Percentiles rank a stretch among this genome's conserved stretches.
Conservation (phyloP, 2,329 filamentous ascomycete species). For the Pestalotiopsis sp. region DNA sequence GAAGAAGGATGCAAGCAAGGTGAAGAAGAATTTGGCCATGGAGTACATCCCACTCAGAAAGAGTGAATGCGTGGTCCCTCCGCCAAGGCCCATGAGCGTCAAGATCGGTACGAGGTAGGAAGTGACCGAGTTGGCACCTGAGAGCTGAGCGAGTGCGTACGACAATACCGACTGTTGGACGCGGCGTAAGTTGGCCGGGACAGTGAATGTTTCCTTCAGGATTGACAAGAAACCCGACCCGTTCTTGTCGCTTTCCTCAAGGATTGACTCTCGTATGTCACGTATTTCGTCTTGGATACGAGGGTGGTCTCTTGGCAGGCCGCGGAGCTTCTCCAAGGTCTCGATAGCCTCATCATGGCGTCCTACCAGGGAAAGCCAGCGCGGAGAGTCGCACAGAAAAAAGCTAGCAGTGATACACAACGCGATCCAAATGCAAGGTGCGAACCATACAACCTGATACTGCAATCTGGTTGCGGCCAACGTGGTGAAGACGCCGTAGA, state of each 20-base stretch:
- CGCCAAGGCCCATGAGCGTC: conserved; percentile 35
- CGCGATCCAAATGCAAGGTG: neutral
- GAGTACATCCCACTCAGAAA: conserved; percentile 40
- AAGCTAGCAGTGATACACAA: conserved; percentile 2
- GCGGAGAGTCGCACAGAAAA: conserved; percentile 34
- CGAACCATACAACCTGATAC: conserved; percentile 18
- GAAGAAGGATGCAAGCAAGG: neutral
- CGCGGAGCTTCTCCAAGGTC: conserved; percentile 31
- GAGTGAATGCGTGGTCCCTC: conserved; percentile 34
- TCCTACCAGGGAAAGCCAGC: conserved; percentile 55
- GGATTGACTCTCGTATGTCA: conserved; percentile 14
- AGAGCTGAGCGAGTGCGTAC: conserved; percentile 44
- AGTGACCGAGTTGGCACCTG: conserved; percentile 46
- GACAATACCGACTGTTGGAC: conserved; percentile 40
- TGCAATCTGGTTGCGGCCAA: conserved; percentile 1
- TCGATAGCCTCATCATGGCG: conserved; percentile 41
- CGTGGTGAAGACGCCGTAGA: conserved; percentile 1
- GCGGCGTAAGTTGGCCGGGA: conserved; percentile 40
- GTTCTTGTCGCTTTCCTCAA: neutral
- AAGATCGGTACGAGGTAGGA: conserved; percentile 47
- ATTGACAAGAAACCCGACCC: conserved; percentile 18
- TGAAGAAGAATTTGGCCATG: conserved; percentile 10
- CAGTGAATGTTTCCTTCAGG: conserved; percentile 38
- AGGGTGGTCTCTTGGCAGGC: conserved; percentile 31
- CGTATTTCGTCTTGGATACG: conserved; percentile 29